phyloP scores from a whole-genome alignment of 495 filamentous ascomycete genomes.

The Podospora pseudoanserina region DNA sequence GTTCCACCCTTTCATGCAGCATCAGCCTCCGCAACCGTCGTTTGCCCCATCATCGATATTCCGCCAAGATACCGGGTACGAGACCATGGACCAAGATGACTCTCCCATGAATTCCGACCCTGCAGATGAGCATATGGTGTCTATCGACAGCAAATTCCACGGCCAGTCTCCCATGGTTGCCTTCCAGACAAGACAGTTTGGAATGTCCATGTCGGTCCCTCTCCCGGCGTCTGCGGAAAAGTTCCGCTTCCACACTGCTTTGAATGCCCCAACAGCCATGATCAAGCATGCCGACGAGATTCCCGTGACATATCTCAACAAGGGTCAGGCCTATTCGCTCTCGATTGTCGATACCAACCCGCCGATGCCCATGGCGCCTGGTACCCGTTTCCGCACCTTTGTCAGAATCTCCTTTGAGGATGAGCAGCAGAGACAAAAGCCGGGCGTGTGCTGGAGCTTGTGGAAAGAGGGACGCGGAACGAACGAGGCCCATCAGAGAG shows the following conservation, averaged over 20 bases:
- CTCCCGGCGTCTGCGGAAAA: slow-evolving; percentile 53
- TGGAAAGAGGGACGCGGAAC: slow-evolving; percentile 93
- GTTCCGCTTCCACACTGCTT: slow-evolving; percentile 84
- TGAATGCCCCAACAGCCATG: slow-evolving; percentile 97
- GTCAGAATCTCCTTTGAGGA: slow-evolving; percentile 94
- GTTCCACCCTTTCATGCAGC: slow-evolving; percentile 63
- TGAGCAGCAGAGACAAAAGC: slow-evolving; percentile 77
- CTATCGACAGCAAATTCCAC: slow-evolving; percentile 50
- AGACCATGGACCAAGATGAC: slow-evolving; percentile 69
- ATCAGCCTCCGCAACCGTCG: slow-evolving; percentile 50
- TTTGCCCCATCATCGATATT: slow-evolving; percentile 80
- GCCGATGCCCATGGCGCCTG: slow-evolving; percentile 38
- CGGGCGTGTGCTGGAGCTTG: slow-evolving; percentile 83
- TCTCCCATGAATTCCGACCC: slow-evolving; percentile 55
- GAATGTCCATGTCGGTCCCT: slow-evolving; percentile 39
- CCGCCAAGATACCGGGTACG: slow-evolving; percentile 71
- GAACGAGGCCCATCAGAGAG: slow-evolving; percentile 84
- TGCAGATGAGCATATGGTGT: slow-evolving; percentile 45
- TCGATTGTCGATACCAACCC: slow-evolving; percentile 67
- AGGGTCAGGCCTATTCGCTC: slow-evolving; percentile 86
- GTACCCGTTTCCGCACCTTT: slow-evolving; percentile 73
- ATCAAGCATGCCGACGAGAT: slow-evolving; percentile 81
- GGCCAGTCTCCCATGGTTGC: slow-evolving; percentile 46
- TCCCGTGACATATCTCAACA: slow-evolving; percentile 94
- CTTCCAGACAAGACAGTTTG: slow-evolving; percentile 39